phyloP scores from a whole-genome alignment of 805 yeast species.

The Candida pseudofarinosa region DNA sequence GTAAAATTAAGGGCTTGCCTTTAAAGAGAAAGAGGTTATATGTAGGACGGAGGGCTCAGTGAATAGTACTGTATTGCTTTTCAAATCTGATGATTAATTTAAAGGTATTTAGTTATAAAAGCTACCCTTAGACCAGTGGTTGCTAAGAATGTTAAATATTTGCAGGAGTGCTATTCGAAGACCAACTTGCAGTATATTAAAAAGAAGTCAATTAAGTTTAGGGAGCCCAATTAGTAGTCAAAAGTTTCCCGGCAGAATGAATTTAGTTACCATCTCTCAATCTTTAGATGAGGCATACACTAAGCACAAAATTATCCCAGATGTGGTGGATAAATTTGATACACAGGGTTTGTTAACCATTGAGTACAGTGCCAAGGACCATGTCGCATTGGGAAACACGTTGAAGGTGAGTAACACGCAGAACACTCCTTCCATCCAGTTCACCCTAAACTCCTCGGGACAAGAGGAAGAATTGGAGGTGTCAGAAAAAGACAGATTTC shows the following conservation, averaged over 20 bases:
- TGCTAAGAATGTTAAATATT: neutral
- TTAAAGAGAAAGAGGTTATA: neutral
- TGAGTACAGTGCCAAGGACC: slow-evolving; percentile 50
- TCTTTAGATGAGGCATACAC: slow-evolving; percentile 48
- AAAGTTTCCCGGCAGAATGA: slow-evolving; percentile 25
- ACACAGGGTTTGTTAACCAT: slow-evolving; percentile 59
- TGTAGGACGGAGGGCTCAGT: neutral
- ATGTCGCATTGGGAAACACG: slow-evolving; percentile 78
- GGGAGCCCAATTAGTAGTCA: neutral
- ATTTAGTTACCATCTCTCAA: slow-evolving; percentile 50
- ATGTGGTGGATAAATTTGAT: slow-evolving; percentile 45
- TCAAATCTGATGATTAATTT: neutral
- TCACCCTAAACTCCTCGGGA: slow-evolving; percentile 51
- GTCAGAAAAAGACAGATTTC: slow-evolving; percentile 50
- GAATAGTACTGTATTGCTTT: neutral
- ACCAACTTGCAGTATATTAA: neutral
- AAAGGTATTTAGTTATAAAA: neutral
- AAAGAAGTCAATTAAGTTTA: neutral
- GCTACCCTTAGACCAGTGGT: neutral
- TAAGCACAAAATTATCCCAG: slow-evolving; percentile 50
- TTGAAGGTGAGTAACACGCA: slow-evolving; percentile 65
- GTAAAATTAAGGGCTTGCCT: too few species aligned
- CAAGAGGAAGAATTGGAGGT: slow-evolving; percentile 41
- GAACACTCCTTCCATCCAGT: slow-evolving; percentile 58
- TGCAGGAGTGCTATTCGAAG: neutral